Conservation (phyloP, 805 yeast species). For the Ogataea ganodermae region DNA sequence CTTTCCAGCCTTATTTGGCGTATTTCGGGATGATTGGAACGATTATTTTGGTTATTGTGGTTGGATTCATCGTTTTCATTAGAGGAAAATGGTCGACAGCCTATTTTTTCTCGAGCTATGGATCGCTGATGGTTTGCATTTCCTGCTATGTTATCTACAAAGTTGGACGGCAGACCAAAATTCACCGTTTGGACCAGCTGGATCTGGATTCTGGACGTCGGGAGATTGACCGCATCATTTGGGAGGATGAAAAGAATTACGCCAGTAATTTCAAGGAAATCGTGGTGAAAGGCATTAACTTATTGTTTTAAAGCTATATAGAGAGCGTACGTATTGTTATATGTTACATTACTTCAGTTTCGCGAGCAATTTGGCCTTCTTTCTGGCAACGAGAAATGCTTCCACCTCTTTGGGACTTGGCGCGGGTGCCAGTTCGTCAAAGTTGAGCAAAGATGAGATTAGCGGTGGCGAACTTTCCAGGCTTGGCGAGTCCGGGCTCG, state of each 20-base stretch:
- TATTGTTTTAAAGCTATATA: slow-evolving; percentile 23
- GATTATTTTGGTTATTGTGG: slow-evolving; percentile 41
- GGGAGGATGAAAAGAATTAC: slow-evolving; percentile 68
- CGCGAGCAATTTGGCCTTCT: slow-evolving; percentile 45
- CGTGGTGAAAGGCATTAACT: slow-evolving; percentile 24
- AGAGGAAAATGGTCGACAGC: slow-evolving; percentile 49
- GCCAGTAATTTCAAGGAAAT: slow-evolving; percentile 36
- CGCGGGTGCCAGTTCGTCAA: slow-evolving; percentile 36
- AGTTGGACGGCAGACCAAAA: slow-evolving; percentile 58
- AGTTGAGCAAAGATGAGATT: slow-evolving; percentile 10
- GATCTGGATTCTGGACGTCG: slow-evolving; percentile 85
- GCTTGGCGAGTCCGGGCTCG: neutral
- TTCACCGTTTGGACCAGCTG: slow-evolving; percentile 68
- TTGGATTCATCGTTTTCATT: slow-evolving; percentile 56
- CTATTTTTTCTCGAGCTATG: slow-evolving; percentile 56
- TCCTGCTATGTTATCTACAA: slow-evolving; percentile 52
- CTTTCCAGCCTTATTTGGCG: slow-evolving; percentile 57
- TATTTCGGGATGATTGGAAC: slow-evolving; percentile 49
- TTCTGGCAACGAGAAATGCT: slow-evolving; percentile 45
- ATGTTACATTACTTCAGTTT: slow-evolving; percentile 33
- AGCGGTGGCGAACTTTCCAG: slow-evolving; percentile 3
- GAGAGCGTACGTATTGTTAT: neutral
- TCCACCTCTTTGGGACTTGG: slow-evolving; percentile 42
- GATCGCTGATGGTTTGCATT: slow-evolving; percentile 48
- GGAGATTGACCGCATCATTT: slow-evolving; percentile 75